Evolutionary conservation across 768 basidiomycete species (phyloP), one percentile per base, ranked within the genome.

Genomic region (Trametes maxima): DNA sequence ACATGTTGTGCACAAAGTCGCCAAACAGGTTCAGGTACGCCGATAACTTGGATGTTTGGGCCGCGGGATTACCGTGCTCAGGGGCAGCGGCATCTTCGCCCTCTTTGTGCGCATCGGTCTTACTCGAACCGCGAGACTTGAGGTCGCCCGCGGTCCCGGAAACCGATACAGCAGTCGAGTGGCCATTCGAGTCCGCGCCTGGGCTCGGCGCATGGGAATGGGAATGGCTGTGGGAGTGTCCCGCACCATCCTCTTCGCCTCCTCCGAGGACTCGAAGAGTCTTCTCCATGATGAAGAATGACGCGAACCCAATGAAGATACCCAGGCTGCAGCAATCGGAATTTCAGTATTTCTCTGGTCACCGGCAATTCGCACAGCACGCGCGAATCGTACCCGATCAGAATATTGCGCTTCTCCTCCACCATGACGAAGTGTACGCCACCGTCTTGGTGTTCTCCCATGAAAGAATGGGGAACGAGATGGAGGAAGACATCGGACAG

Each of bases 1-100:
- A 92, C 91, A 96, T 95, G 72, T 96, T 95, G 71, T 96, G 94
- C 49, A 92, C 92, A 71, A 95, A 94, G 72, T 95, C 94, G 44
- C 93, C 94, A 71, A 94, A 94, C 54, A 95, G 79, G 75, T 96
- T 96, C 52, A 96, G 82, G 74, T 95, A 95, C 14, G 94, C 94
- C 17, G 94, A 95, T 54, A 94, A 77, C 74, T 91, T 92, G 42
- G 93, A 89, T 17, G 90, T 85, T 28, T 86, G 83, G 55, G 77
- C 76, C 25, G 64, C 57, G 1, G 54, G 39, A 24, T 73, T 69
- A 12, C 70, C 46, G 52, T 55, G 60, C 39, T 69, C 62, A 35
- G 70, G 69, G 57, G 72, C 59, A 19, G 44, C 55, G n/a, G 59
- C 52, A 44, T 54, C 47, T 35, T 46, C 58, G 25, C 50, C 61